Conservation (phyloP, 495 filamentous ascomycete species). For the Aspergillus bridgeri region DNA sequence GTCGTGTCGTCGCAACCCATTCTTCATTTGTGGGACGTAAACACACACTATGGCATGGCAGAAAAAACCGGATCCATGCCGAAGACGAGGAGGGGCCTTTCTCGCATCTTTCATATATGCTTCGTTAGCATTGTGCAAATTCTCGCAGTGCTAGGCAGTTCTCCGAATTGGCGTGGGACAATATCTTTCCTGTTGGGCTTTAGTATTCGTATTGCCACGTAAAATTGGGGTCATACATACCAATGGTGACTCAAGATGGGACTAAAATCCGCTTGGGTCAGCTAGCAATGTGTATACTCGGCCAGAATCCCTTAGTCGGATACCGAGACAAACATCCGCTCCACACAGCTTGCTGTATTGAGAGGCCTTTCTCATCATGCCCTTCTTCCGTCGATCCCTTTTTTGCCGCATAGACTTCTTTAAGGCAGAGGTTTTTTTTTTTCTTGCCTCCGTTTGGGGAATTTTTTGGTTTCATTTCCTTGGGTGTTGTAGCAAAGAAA, state of each 20-base stretch:
- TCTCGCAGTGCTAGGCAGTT: background rate
- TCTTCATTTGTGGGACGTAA: background rate
- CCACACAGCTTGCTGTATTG: background rate
- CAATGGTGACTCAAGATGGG: background rate
- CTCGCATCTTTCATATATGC: background rate
- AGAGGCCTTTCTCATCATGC: background rate
- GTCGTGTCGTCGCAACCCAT: too few species aligned
- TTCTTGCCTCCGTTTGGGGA: background rate
- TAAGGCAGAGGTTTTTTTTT: background rate
- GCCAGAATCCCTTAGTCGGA: background rate
- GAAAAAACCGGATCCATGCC: background rate
- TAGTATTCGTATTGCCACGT: background rate
- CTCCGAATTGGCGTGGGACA: background rate
- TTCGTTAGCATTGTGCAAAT: background rate
- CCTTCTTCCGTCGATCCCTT: background rate
- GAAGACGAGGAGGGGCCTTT: background rate
- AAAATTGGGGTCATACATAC: background rate
- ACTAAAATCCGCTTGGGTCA: background rate
- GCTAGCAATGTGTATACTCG: background rate
- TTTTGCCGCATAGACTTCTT: background rate
- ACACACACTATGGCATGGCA: background rate
- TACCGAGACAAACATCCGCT: background rate
- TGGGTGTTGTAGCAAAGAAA: background rate
- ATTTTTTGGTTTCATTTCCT: too few species aligned
- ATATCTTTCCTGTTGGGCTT: background rate